phyloP scores from a whole-genome alignment of 2,329 filamentous ascomycete genomes.

The Emmonsiellopsis sp. region DNA sequence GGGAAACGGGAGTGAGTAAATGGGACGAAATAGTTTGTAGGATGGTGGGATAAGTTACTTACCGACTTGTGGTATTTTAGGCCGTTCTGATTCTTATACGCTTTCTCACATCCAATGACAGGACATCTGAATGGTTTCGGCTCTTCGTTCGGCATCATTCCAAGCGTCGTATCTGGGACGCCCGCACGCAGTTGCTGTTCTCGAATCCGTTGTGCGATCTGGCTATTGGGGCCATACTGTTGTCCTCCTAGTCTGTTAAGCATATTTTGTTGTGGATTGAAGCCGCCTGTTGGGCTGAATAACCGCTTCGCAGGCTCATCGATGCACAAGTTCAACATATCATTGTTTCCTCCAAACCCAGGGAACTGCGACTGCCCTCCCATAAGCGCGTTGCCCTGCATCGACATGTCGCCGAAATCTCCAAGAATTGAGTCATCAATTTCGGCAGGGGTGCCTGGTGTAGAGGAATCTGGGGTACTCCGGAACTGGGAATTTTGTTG shows the following conservation, averaged over 20 bases:
- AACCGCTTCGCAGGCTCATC: slow-evolving; percentile 91
- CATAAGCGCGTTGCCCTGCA: slow-evolving; percentile 36
- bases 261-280: slow-evolving; percentile 59
- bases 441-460: slow-evolving; percentile 61
- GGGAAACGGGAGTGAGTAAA: background rate
- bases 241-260: slow-evolving; percentile 66
- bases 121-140: slow-evolving; percentile 97
- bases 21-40: slow-evolving; percentile 3
- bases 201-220: slow-evolving; percentile 57
- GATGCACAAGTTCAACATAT: slow-evolving; percentile 58
- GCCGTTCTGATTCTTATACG: slow-evolving; percentile 99
- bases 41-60: slow-evolving; percentile 30
- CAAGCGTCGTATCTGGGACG: slow-evolving; percentile 36
- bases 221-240: slow-evolving; percentile 67
- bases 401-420: slow-evolving; percentile 51
- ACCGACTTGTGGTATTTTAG: slow-evolving; percentile 77
- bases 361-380: slow-evolving; percentile 30
- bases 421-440: slow-evolving; percentile 65
- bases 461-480: slow-evolving; percentile 55
- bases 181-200: slow-evolving; percentile 55
- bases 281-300: slow-evolving; percentile 72
- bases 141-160: slow-evolving; percentile 60
- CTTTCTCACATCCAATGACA: slow-evolving; percentile 97
- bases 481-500: slow-evolving; percentile 46
- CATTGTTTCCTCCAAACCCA: slow-evolving; percentile 35